Conservation (phyloP, 2,329 filamentous ascomycete species). For the Calonectria pauciramosa region DNA sequence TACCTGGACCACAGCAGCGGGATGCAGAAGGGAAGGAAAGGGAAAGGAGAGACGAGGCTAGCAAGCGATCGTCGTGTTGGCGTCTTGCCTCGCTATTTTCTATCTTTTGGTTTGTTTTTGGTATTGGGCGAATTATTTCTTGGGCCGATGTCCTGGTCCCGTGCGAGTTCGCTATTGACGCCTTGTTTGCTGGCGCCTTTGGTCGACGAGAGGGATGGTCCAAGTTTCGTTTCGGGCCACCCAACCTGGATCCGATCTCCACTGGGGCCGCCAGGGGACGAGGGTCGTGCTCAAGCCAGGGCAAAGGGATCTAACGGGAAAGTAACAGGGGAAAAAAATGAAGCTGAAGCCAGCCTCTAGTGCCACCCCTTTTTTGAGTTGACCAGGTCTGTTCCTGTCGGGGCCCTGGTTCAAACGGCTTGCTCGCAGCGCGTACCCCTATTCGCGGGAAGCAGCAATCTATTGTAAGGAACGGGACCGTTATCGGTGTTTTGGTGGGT, state of each 20-base stretch:
- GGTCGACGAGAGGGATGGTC: conserved; percentile 30
- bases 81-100: conserved; percentile 1
- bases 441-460: background rate
- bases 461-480: conserved; percentile 2
- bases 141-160: conserved; percentile 9
- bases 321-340: background rate
- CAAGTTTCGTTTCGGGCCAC: conserved; percentile 44
- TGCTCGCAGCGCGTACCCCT: background rate
- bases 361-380: conserved; percentile 14
- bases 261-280: conserved; percentile 15
- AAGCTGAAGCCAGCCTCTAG: conserved; percentile 10
- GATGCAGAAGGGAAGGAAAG: background rate
- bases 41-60: background rate
- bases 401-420: conserved; percentile 11
- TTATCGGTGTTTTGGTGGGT: background rate
- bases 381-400: background rate
- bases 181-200: conserved; percentile 17
- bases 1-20: conserved; percentile 9
- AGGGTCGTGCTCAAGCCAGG: conserved; percentile 15
- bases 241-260: conserved; percentile 32
- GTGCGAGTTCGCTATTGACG: background rate
- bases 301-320: conserved; percentile 21
- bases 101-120: background rate
- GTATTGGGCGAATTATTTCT: conserved; percentile 4
- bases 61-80: conserved; percentile 15